Conservation (phyloP, 495 filamentous ascomycete genomes). For the Lophiostoma macrostomum region DNA sequence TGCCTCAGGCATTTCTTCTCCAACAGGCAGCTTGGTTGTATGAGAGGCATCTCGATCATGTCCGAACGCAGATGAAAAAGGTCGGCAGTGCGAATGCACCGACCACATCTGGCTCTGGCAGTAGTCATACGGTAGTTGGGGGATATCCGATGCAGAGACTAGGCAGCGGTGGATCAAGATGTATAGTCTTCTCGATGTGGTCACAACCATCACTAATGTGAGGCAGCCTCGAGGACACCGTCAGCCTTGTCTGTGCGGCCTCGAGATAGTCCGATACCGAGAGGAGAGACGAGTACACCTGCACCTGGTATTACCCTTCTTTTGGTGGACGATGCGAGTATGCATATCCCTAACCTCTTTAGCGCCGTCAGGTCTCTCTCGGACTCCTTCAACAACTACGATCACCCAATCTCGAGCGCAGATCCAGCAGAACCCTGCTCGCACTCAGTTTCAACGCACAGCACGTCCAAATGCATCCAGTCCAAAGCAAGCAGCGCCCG, state of each 20-base stretch:
- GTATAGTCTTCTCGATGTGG: background rate
- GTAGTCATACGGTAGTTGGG: slow-evolving; percentile 36
- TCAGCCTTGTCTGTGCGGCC: slow-evolving; percentile 61
- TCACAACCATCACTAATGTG: background rate
- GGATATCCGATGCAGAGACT: slow-evolving; percentile 59
- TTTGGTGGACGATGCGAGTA: slow-evolving; percentile 15
- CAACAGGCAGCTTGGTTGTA: slow-evolving; percentile 95
- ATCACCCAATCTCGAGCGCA: slow-evolving; percentile 42
- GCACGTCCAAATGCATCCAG: slow-evolving; percentile 33
- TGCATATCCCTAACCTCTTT: slow-evolving; percentile 10
- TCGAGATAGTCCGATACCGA: slow-evolving; percentile 56
- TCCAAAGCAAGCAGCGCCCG: background rate
- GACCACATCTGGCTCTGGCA: slow-evolving; percentile 47
- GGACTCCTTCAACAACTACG: slow-evolving; percentile 48
- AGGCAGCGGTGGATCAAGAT: slow-evolving; percentile 53
- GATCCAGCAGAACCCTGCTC: background rate
- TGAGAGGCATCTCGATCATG: slow-evolving; percentile 82
- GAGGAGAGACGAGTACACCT: slow-evolving; percentile 45
- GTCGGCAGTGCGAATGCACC: slow-evolving; percentile 53
- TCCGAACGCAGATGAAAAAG: slow-evolving; percentile 85
- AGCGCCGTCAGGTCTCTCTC: slow-evolving; percentile 40
- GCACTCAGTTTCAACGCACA: slow-evolving; percentile 20
- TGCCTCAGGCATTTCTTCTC: slow-evolving; percentile 81
- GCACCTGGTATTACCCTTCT: slow-evolving; percentile 39
- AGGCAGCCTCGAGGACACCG: slow-evolving; percentile 52